phyloP scores from a whole-genome alignment of 1,284 basidiomycete species.

The Sanghuangporus baumii region DNA sequence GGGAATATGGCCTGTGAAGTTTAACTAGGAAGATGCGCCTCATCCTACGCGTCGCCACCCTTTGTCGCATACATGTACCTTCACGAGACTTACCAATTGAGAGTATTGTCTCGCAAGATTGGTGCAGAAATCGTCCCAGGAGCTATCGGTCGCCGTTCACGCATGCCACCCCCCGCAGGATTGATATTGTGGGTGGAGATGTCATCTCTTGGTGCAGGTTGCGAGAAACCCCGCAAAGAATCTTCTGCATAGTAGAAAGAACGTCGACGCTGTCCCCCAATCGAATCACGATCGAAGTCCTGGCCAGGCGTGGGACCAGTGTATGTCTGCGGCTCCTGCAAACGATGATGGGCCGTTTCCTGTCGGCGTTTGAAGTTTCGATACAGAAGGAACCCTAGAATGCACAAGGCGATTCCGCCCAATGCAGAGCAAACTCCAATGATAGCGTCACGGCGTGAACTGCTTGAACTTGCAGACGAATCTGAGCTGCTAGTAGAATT shows the following conservation, averaged over 20 bases:
- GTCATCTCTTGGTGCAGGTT: constrained; percentile 28
- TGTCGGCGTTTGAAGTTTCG: constrained; percentile 53
- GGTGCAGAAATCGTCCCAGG: constrained; percentile 59
- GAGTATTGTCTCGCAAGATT: constrained; percentile 61
- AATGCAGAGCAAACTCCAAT: constrained; percentile 75
- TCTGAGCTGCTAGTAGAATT: constrained; percentile 20
- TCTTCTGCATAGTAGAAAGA: constrained; percentile 84
- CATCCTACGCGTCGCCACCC: background rate
- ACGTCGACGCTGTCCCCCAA: constrained; percentile 62
- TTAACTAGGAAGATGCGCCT: background rate
- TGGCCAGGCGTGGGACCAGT: constrained; percentile 46
- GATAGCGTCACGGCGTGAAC: constrained; percentile 64
- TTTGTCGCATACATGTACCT: background rate
- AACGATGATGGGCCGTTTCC: constrained; percentile 55
- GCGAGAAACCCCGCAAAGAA: constrained; percentile 54
- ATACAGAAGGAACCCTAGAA: constrained; percentile 59
- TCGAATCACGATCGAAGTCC: constrained; percentile 67
- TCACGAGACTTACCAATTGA: constrained; percentile 54
- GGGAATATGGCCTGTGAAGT: background rate
- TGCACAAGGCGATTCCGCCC: constrained; percentile 62
- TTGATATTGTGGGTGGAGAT: constrained; percentile 23
- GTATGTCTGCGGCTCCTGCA: constrained; percentile 44
- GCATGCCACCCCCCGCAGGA: constrained; percentile 30
- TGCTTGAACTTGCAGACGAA: constrained; percentile 22
- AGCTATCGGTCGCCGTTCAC: constrained; percentile 46